These are phyloP conservation scores for Xylaria scruposa DNA, from an alignment of 495 filamentous ascomycete species.

Conservation along the genomic window DNA sequence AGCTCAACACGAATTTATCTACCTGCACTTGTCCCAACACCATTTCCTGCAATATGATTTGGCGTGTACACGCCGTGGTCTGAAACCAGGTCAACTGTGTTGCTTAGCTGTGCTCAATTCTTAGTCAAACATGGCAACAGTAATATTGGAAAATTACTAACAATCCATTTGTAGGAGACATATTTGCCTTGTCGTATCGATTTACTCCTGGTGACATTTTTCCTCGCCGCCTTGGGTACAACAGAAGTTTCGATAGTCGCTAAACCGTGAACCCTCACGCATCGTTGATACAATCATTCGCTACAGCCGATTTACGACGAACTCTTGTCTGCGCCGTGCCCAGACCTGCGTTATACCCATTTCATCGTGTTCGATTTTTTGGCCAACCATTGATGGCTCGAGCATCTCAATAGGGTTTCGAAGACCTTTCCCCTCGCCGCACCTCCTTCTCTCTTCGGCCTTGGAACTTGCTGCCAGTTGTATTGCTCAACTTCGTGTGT, in stretches of 20 bases:
- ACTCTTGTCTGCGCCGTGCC: not conserved
- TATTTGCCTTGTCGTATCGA: constrained; percentile 10
- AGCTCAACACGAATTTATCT: not conserved
- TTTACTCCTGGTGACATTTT: not conserved
- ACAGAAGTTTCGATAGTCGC: not conserved
- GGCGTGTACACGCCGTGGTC: not conserved
- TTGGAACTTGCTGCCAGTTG: constrained; percentile 42
- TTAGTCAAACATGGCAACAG: not conserved
- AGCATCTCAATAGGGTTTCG: constrained; percentile 49
- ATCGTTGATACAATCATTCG: not conserved
- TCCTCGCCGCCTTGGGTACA: constrained; percentile 9
- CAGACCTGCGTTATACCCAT: not conserved
- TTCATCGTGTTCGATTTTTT: not conserved
- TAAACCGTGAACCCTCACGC: not conserved
- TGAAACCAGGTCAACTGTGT: not conserved
- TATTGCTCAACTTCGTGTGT: constrained; percentile 28
- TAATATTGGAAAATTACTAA: not conserved
- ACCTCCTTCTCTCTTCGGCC: constrained; percentile 49
- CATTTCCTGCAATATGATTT: not conserved
- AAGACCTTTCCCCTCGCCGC: constrained; percentile 35
- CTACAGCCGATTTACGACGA: not conserved
- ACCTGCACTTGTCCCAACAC: not conserved
- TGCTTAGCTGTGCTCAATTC: not conserved
- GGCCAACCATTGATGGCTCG: constrained; percentile 50
- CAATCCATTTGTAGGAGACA: constrained; percentile 3